Evolutionary conservation across 495 filamentous ascomycete genomes (phyloP).

Genomic region (Penicillium malachiteum): DNA sequence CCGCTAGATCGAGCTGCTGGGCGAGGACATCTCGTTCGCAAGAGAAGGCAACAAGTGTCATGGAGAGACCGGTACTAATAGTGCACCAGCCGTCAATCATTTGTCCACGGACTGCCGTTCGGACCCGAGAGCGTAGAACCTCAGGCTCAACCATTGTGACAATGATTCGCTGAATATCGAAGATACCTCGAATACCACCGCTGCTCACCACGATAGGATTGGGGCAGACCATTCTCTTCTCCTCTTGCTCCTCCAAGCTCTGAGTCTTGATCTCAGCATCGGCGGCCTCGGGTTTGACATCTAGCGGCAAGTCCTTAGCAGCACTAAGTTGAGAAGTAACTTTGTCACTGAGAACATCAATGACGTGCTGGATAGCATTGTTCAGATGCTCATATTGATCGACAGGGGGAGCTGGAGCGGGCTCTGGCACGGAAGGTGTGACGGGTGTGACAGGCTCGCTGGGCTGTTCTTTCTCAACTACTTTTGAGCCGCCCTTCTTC

Average conservation of each 20-base stretch:
- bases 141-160: conserved; percentile 16
- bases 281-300: background rate
- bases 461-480: background rate
- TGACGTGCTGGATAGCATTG: background rate
- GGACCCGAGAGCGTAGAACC: conserved; percentile 10
- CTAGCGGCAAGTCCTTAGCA: background rate
- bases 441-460: background rate
- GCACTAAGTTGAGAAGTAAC: background rate
- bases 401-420: background rate
- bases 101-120: conserved; percentile 10
- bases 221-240: conserved; percentile 1
- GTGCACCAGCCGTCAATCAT: conserved; percentile 22
- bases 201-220: conserved; percentile 19
- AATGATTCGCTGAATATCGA: conserved; percentile 19
- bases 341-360: background rate
- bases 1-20: conserved; percentile 13
- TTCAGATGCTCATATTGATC: background rate
- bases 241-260: background rate
- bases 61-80: conserved; percentile 17
- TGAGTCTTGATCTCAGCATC: background rate
- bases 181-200: conserved; percentile 17
- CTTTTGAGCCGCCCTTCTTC: background rate
- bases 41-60: conserved; percentile 14
- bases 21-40: conserved; percentile 10
- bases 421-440: background rate